A percentile compares a stretch with the other conserved stretches of the same genome.
Conservation (phyloP, 768 basidiomycete genomes). For the Mycena haematopus region DNA sequence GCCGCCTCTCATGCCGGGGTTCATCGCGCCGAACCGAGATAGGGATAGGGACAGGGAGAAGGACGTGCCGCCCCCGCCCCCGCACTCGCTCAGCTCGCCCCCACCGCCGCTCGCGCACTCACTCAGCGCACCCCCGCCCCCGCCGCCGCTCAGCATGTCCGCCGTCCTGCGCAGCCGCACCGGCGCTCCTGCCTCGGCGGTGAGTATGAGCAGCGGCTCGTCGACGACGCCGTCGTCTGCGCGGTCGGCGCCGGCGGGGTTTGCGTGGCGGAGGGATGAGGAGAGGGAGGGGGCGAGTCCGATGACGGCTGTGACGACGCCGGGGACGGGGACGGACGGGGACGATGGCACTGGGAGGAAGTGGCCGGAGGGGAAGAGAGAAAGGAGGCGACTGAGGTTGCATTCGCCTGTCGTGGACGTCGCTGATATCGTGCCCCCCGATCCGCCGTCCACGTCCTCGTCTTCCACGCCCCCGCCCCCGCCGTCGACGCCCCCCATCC, state of each 20-base stretch:
- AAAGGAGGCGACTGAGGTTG: slow-evolving; percentile 19
- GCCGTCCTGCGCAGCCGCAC: slow-evolving; percentile 15
- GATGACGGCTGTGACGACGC: slow-evolving; percentile 26
- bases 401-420: slow-evolving; percentile 21
- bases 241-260: slow-evolving; percentile 7
- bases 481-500: slow-evolving; percentile 23
- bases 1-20: too few relatives aligned
- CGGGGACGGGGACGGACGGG: slow-evolving; percentile 4
- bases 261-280: slow-evolving; percentile 7
- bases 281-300: slow-evolving; percentile 15
- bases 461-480: too few relatives aligned
- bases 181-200: background rate
- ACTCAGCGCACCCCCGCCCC: slow-evolving; percentile 25
- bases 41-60: too few relatives aligned
- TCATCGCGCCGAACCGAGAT: too few relatives aligned
- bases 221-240: slow-evolving; percentile 23
- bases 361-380: slow-evolving; percentile 19
- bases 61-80: too few relatives aligned
- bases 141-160: slow-evolving; percentile 28
- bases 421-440: background rate
- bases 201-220: background rate
- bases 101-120: too few relatives aligned
- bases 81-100: too few relatives aligned
- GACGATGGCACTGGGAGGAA: too few relatives aligned
- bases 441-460: too few relatives aligned